Percentiles rank a stretch among this genome's conserved stretches.
Evolutionary conservation across 345 rosid species (phyloP).

Genomic region (Combretum micranthum): DNA sequence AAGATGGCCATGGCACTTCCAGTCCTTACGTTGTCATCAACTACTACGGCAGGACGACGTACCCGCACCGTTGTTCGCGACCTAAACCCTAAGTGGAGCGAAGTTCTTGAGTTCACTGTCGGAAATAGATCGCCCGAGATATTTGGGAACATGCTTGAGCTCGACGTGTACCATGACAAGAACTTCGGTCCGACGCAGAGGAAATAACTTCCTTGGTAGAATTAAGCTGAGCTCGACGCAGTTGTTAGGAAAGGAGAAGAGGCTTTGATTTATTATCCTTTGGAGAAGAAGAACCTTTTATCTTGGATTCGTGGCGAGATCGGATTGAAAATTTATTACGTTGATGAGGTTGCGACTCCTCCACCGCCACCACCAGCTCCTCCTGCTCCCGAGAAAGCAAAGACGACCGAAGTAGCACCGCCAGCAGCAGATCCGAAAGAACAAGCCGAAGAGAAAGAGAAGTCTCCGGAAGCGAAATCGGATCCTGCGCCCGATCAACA

Average conservation of each 20-base stretch:
- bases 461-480: background rate
- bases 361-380: constrained; percentile 20
- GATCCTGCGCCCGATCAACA: background rate
- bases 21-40: constrained; percentile 80
- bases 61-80: constrained; percentile 54
- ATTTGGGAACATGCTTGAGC: constrained; percentile 58
- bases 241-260: constrained; percentile 86
- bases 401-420: constrained; percentile 12
- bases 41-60: constrained; percentile 65
- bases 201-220: constrained; percentile 61
- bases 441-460: constrained; percentile 4
- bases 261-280: constrained; percentile 63
- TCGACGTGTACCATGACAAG: constrained; percentile 70
- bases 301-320: constrained; percentile 66
- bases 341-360: constrained; percentile 30
- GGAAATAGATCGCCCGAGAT: constrained; percentile 45
- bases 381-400: constrained; percentile 16
- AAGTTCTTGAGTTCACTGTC: constrained; percentile 56
- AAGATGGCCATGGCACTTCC: constrained; percentile 82
- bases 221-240: constrained; percentile 51
- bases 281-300: constrained; percentile 55
- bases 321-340: constrained; percentile 66
- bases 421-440: constrained; percentile 4
- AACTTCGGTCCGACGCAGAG: constrained; percentile 60
- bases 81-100: constrained; percentile 73